Evolutionary conservation across 768 basidiomycete species (phyloP), one percentile per base, ranked within the genome.

Genomic region (Dacryopinax spathularia): DNA sequence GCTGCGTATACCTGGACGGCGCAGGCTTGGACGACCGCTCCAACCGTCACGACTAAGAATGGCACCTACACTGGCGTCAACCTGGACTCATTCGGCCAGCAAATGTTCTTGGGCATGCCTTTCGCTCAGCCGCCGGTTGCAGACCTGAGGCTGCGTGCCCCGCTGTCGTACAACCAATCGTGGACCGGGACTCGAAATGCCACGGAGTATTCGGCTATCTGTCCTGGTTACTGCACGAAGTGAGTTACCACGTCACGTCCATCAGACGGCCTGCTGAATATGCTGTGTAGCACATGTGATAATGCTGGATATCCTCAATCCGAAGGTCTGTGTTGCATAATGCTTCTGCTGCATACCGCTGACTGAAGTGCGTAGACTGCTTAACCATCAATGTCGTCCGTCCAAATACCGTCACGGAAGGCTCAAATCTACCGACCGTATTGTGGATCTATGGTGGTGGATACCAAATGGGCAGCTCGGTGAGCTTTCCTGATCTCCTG

Each of bases 91-190:
- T 56, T 35, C 56, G 78, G 77, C 9, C 78, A 78, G 10, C 80
- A 84, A 10, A 67, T 76, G 69, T 87, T 83, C 79, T 75, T 84
- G 13, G 84, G 84, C 1, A 78, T 87, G 34, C 84, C 80, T 0
- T 87, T 76, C 63, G 85, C 82, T 2, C 72, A 79, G 65, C 76
- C 84, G 1, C 85, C 85, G 0, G 66, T 82, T 0, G 84, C 83
- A 1, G 37, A 69, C 6, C 75, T 85, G 43, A 78, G 84, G 1
- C 84, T 87, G 72, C 81, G 80, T 65, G 78, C 80, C 0, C 83
- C 85, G 1, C 73, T 79, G 0, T 69, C 74, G 1, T 75, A 83
- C 63, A 72, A 72, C 18, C 67, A 66, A 31, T 65, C 70, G 1
- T 72, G 73, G 0, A 67, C 62, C 12, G 73, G 64, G 0, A 64